Base-by-base conservation (phyloP, 306 rosid species). In the Trifolium pratense region DNA sequence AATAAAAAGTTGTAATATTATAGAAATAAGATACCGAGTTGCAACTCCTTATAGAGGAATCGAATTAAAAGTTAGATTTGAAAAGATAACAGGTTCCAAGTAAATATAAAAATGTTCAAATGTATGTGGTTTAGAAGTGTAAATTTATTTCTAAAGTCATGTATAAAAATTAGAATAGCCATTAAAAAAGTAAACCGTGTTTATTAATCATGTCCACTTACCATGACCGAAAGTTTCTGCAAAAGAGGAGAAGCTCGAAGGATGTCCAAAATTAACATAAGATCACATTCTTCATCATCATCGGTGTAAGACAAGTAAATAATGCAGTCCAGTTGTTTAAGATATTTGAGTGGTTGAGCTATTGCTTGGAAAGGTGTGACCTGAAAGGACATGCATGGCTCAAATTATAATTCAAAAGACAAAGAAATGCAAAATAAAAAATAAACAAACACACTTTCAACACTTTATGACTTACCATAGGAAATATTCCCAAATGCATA, bases 201-300 rank as follows among this genome's bases (percentile, higher is more conserved):
- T 5, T 8, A 9, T 3, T 20, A 53, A 9, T 23, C 7, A 9
- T 55, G 32, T 11, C 12, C 1, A 55, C 61, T 55, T 7, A 70
- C 64, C 64, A 12, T 32, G 34, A 70, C 1, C 2, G 49, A 70
- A 34, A 70, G 63, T 52, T 70, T 52, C 8, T 51, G 49, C 14
- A 70, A 43, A 18, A 11, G 20, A 17, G 75, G 75, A 51, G 5
- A 51, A 52, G 51, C 36, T 37, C 18, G 17, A 6, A 70, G 49
- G 3, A 70, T 16, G 51, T 5, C 3, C 13, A 53, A 70, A 36
- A 70, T 52, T 36, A 48, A 13, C 21, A 4, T 11, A 12, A 7
- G 26, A 52, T 34, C 51, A 34, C 6, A 6, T n/a, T 49, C 51
- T 2, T 46, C 53, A n/a, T 46, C n/a, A 0, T 13, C n/a, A n/a